These are phyloP conservation scores for Leishmania turanica DNA, from an alignment of 208 protist genomes.

Conservation along the genomic window DNA sequence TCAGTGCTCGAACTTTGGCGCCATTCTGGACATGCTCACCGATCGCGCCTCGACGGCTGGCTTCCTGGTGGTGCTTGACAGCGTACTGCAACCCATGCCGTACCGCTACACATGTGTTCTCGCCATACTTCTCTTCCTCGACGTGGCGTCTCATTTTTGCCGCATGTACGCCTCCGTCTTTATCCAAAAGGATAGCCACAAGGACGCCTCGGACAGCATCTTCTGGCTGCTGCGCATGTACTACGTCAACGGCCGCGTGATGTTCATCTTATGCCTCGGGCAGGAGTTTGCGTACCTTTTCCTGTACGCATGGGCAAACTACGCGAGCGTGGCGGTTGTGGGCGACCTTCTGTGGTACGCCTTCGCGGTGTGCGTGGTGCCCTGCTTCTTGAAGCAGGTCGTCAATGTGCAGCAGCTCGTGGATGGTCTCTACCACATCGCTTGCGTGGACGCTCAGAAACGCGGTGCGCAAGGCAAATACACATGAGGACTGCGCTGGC, in stretches of 20 bases:
- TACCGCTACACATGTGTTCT: constrained; percentile 61
- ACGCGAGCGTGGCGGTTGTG: constrained; percentile 34
- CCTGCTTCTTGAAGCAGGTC: constrained; percentile 85
- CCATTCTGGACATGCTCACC: constrained; percentile 95
- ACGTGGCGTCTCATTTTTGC: constrained; percentile 94
- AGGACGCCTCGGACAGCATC: constrained; percentile 83
- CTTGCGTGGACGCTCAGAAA: constrained; percentile 66
- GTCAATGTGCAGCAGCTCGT: constrained; percentile 93
- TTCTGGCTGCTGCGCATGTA: constrained; percentile 88
- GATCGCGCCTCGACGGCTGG: constrained; percentile 92
- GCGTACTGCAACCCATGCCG: constrained; percentile 69
- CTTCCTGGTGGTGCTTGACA: constrained; percentile 85
- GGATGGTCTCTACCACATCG: constrained; percentile 85
- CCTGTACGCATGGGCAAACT: constrained; percentile 78
- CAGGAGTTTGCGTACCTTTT: constrained; percentile 94
- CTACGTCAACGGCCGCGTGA: constrained; percentile 89
- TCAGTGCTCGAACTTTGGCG: constrained; percentile 93
- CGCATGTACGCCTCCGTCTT: constrained; percentile 91
- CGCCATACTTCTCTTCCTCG: constrained; percentile 82
- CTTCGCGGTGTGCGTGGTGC: constrained; percentile 45
- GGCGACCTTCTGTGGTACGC: constrained; percentile 33
- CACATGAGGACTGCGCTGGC: neutral
- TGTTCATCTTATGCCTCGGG: constrained; percentile 87
- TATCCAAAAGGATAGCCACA: constrained; percentile 71
- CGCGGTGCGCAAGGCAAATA: constrained; percentile 40